A percentile compares a stretch with the other conserved stretches of the same genome.
phyloP scores from a whole-genome alignment of 768 basidiomycete genomes.

The Amanita rimosa region DNA sequence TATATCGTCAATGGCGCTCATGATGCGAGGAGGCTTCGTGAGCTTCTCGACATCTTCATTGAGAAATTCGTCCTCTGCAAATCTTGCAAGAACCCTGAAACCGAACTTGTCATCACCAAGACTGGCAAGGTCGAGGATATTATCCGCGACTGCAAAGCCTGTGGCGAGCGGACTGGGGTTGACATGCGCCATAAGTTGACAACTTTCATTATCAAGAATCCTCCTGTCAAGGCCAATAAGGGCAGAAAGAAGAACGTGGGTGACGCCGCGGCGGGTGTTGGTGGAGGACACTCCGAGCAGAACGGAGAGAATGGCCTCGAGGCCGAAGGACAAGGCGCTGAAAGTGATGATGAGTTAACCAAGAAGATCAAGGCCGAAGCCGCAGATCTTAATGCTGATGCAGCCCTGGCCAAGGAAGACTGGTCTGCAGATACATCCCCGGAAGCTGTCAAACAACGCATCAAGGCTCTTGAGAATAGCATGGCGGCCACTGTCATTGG shows the following conservation, averaged over 20 bases:
- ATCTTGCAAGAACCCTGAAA: constrained; percentile 98
- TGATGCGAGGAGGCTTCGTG: constrained; percentile 81
- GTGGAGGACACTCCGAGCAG: constrained; percentile 24
- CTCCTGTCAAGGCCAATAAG: constrained; percentile 82
- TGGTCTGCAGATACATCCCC: constrained; percentile 92
- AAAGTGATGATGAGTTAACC: constrained; percentile 82
- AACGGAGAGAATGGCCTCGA: constrained; percentile 25
- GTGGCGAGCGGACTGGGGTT: constrained; percentile 82
- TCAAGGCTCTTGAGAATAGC: constrained; percentile 54
- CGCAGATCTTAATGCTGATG: constrained; percentile 56
- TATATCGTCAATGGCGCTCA: constrained; percentile 99
- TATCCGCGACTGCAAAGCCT: constrained; percentile 96
- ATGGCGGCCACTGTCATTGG: constrained; percentile 42
- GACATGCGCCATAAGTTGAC: constrained; percentile 97
- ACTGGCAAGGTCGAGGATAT: constrained; percentile 73
- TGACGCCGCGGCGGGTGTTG: constrained; percentile 35
- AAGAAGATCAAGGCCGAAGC: constrained; percentile 90
- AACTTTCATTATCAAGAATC: constrained; percentile 96
- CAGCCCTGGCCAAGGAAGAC: constrained; percentile 55
- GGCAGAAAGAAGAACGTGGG: constrained; percentile 47
- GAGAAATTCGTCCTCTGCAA: constrained; percentile 97
- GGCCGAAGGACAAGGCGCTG: constrained; percentile 42
- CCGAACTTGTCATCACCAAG: constrained; percentile 87
- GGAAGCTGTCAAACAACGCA: constrained; percentile 77
- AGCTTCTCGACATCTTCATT: constrained; percentile 94